Conservation (phyloP, 805 yeast genomes). For the Cyberlindnera bimundalis region DNA sequence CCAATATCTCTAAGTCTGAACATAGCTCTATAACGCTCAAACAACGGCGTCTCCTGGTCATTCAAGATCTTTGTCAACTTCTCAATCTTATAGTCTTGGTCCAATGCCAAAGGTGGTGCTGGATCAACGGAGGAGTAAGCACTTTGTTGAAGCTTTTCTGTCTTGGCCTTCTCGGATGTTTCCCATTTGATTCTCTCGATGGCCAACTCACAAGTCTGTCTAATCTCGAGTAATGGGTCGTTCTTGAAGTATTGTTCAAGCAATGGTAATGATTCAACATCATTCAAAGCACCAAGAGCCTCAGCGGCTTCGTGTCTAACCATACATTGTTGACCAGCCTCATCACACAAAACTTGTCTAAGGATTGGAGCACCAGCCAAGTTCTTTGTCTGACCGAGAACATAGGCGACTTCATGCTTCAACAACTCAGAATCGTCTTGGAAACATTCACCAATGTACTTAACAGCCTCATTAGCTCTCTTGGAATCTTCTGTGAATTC, state of each 20-base stretch:
- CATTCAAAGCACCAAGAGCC: constrained; percentile 95
- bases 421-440: constrained; percentile 77
- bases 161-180: constrained; percentile 58
- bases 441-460: constrained; percentile 84
- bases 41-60: constrained; percentile 73
- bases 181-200: constrained; percentile 95
- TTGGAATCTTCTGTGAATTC: constrained; percentile 52
- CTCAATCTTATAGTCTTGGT: constrained; percentile 54
- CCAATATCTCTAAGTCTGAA: constrained; percentile 95
- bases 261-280: constrained; percentile 62
- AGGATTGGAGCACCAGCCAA: constrained; percentile 71
- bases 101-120: constrained; percentile 91
- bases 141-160: constrained; percentile 70
- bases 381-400: constrained; percentile 92
- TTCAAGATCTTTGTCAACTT: constrained; percentile 67
- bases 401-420: constrained; percentile 98
- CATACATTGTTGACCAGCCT: constrained; percentile 77
- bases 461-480: constrained; percentile 64
- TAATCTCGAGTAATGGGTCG: constrained; percentile 83
- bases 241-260: constrained; percentile 59
- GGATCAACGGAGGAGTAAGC: constrained; percentile 91
- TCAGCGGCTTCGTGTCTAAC: constrained; percentile 99
- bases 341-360: constrained; percentile 63
- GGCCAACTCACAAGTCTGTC: constrained; percentile 97
- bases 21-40: constrained; percentile 97